Conservation (phyloP, 176 grass and related monocot genomes). For the Avena insularis region DNA sequence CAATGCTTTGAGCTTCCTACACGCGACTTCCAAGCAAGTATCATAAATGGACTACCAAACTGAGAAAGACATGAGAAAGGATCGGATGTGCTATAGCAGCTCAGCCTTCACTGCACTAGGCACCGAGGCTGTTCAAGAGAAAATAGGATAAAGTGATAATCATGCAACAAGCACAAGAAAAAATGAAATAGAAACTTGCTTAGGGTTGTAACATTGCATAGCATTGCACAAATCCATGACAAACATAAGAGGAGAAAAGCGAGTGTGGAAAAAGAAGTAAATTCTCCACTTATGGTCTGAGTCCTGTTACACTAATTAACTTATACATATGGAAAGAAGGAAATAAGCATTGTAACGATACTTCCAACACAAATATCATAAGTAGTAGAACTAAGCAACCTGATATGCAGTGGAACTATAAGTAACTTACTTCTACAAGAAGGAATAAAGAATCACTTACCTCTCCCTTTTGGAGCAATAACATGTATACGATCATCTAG, state of each 20-base stretch:
- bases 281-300: background rate
- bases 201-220: background rate
- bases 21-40: too few relatives aligned
- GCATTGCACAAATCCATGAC: background rate
- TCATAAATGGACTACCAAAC: too few relatives aligned
- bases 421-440: background rate
- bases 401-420: background rate
- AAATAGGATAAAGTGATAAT: background rate
- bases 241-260: background rate
- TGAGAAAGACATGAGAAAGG: slow-evolving; percentile 62
- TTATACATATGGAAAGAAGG: background rate
- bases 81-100: slow-evolving; percentile 81
- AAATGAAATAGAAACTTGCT: background rate
- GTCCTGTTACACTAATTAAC: background rate
- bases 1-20: too few relatives aligned
- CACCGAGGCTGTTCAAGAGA: slow-evolving; percentile 75
- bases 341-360: background rate
- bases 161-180: background rate
- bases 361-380: background rate
- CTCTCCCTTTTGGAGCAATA: slow-evolving; percentile 95
- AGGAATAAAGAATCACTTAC: slow-evolving; percentile 49
- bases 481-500: slow-evolving; percentile 94
- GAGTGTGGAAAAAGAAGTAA: background rate
- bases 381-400: background rate
- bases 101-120: slow-evolving; percentile 95